phyloP scores from a whole-genome alignment of 805 yeast species.

The Cyberlindnera bimundalis region DNA sequence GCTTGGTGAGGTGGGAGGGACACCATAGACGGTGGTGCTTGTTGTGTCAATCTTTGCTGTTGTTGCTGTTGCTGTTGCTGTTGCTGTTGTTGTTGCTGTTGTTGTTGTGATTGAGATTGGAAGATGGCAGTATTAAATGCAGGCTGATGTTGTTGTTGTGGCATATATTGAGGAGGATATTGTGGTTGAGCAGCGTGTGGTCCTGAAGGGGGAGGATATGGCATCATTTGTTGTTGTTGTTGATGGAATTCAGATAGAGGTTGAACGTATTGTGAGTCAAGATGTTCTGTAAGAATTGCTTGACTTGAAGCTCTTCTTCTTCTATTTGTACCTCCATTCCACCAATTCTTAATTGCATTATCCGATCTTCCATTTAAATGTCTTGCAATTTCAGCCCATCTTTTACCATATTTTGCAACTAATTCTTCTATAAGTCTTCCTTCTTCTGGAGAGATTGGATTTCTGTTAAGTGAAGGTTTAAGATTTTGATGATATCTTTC shows the following conservation, averaged over 20 bases:
- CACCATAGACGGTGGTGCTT: no score
- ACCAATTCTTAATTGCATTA: constrained; percentile 91
- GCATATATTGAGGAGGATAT: constrained; percentile 9
- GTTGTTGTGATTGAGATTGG: constrained; percentile 11
- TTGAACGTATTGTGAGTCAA: constrained; percentile 9
- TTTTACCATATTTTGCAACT: constrained; percentile 75
- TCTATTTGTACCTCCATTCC: constrained; percentile 92
- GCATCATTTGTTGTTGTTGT: constrained; percentile 1
- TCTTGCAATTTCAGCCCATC: constrained; percentile 93
- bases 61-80: constrained; percentile 10
- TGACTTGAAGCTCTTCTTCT: constrained; percentile 52
- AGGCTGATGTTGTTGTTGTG: constrained; percentile 13
- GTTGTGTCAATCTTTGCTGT: constrained; percentile 10
- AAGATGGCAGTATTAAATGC: constrained; percentile 21
- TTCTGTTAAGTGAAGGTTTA: constrained; percentile 76
- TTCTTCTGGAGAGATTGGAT: constrained; percentile 83
- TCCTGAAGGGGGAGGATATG: constrained; percentile 3
- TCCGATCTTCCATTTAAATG: constrained; percentile 86
- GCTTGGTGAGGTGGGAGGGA: constrained; percentile 11
- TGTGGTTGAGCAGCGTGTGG: not conserved
- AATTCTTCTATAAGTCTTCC: constrained; percentile 77
- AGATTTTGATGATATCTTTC: constrained; percentile 90
- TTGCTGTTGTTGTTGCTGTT: constrained; percentile 6
- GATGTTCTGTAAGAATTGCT: constrained; percentile 21
- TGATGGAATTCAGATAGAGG: constrained; percentile 3